Evolutionary conservation across 257 asterid species (phyloP), one percentile per base, ranked within the genome.

Genomic region (Lantana camara): DNA sequence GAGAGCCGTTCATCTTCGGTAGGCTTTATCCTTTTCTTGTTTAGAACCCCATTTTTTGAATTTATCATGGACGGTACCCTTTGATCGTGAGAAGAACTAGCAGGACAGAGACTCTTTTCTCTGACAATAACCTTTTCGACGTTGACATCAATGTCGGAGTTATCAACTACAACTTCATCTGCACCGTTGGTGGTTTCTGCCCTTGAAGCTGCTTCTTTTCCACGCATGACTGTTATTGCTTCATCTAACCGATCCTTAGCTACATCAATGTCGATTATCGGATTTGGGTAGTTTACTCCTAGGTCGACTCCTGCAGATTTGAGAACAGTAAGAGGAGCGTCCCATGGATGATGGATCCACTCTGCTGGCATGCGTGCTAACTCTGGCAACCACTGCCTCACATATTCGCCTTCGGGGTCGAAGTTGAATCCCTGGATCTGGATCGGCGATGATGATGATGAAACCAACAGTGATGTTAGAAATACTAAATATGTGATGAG

Each of bases 291-390:
- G 80, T 90, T 94, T 15, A 74, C 57, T 13, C 97, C 99, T 9
- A 94, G 75, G 42, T 90, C 97, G 23, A 90, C 86, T 2, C 99
- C 99, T 0, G 95, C 84, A 5, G 92, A 83, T 70, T 80, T 79
- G 17, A 93, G 92, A 63, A 90, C 90, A 5, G 65, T 21, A 0
- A 30, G 67, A 72, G 99, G 96, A 63, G 96, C 97, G 54, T 90
- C 87, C 94, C 91, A 93, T 29, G 97, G 99, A 58, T 93, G 97
- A 70, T 93, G 97, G 70, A 93, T 89, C 98, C 97, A 93, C 65
- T 87, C 96, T 0, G 88, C 40, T 7, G 98, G 97, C 89, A 93
- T 67, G 48, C 91, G 79, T 3, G 97, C 91, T n/a, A 93, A 68
- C 73, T 89, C 98, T 0, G 97, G 98, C 40, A 93, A 63, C 98